These are phyloP conservation scores for Kickxella alabastrina DNA, from an alignment of 192 early-diverging fungal genomes.

Conservation along the genomic window DNA sequence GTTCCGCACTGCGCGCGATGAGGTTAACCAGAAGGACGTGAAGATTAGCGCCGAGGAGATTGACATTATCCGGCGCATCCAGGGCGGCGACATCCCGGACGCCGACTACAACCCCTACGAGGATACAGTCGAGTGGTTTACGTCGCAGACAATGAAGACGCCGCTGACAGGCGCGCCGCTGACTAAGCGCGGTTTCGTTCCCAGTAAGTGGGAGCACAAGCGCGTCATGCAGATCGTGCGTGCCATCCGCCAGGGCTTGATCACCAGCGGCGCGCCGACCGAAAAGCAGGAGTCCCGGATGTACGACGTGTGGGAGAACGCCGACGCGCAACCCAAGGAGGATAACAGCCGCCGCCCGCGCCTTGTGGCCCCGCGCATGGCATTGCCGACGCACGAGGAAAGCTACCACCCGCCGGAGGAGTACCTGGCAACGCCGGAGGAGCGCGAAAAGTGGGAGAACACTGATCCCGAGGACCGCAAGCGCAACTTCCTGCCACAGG, in stretches of 20 bases:
- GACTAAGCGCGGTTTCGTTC: slow-evolving; percentile 92
- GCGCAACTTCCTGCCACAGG: slow-evolving; percentile 57
- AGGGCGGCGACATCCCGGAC: slow-evolving; percentile 78
- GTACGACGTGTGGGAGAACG: slow-evolving; percentile 88
- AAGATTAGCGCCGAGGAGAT: slow-evolving; percentile 86
- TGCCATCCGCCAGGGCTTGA: slow-evolving; percentile 85
- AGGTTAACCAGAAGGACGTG: slow-evolving; percentile 75
- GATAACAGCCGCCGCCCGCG: slow-evolving; percentile 54
- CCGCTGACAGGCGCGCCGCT: slow-evolving; percentile 90
- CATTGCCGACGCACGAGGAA: slow-evolving; percentile 85
- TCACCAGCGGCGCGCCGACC: slow-evolving; percentile 60
- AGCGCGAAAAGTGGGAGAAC: slow-evolving; percentile 75
- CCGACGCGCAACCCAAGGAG: slow-evolving; percentile 53
- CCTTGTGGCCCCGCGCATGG: slow-evolving; percentile 85
- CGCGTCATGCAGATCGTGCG: slow-evolving; percentile 97
- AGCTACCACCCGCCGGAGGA: slow-evolving; percentile 97
- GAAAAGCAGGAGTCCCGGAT: slow-evolving; percentile 59
- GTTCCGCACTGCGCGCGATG: slow-evolving; percentile 84
- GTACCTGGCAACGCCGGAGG: slow-evolving; percentile 81
- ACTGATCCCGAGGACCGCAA: slow-evolving; percentile 74
- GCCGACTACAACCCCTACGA: slow-evolving; percentile 86
- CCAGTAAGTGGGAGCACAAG: slow-evolving; percentile 92
- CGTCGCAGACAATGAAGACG: slow-evolving; percentile 71
- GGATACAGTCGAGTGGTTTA: slow-evolving; percentile 94
- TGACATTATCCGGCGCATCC: slow-evolving; percentile 87